Conservation (phyloP, 2,329 filamentous ascomycete species). For the Diplocarpon rosae region DNA sequence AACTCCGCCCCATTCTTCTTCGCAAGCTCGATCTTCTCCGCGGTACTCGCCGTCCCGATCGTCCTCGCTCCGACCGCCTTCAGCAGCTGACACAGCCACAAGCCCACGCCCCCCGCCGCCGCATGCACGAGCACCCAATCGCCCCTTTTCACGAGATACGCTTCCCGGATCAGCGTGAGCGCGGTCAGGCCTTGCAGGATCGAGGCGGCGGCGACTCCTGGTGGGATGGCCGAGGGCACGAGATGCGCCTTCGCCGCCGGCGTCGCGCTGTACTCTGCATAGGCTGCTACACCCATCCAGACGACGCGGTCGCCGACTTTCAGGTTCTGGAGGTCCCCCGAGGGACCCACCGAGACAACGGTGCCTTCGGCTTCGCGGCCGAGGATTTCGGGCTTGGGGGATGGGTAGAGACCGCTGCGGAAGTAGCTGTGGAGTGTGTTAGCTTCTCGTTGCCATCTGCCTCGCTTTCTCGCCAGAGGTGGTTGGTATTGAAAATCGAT, state of each 20-base stretch:
- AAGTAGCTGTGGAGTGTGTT: conserved; percentile 54
- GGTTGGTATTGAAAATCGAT: not conserved
- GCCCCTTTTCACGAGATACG: conserved; percentile 56
- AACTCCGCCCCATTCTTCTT: conserved; percentile 59
- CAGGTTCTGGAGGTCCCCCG: conserved; percentile 41
- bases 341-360: conserved; percentile 49
- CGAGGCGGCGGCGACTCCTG: conserved; percentile 54
- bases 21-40: conserved; percentile 62
- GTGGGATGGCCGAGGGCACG: conserved; percentile 50
- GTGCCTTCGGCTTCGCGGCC: conserved; percentile 71
- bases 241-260: conserved; percentile 44
- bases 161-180: conserved; percentile 66
- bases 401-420: conserved; percentile 71
- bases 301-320: conserved; percentile 59
- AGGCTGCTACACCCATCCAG: conserved; percentile 46
- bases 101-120: conserved; percentile 71
- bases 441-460: too few relatives aligned
- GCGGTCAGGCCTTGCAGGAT: conserved; percentile 79
- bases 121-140: conserved; percentile 81
- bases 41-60: conserved; percentile 68
- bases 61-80: conserved; percentile 60
- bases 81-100: conserved; percentile 66
- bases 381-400: conserved; percentile 60
- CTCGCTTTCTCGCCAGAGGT: not conserved
- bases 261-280: conserved; percentile 46